These are phyloP conservation scores for Lagerstroemia speciosa DNA, from an alignment of 345 rosid genomes.

Conservation along the genomic window DNA sequence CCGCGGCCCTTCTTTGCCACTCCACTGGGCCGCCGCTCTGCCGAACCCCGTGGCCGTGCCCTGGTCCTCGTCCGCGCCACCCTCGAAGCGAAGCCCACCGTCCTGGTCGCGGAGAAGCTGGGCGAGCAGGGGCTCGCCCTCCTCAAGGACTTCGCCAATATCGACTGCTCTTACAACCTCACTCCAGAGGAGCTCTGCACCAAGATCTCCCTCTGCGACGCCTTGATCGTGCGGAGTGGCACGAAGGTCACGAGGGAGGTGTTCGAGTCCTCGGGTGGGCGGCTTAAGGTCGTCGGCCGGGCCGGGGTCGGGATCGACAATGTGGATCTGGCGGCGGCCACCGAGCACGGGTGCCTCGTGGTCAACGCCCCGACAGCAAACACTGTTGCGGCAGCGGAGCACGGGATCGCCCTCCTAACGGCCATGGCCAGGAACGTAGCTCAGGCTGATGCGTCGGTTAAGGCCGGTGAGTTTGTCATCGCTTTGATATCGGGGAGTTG, in stretches of 20 bases:
- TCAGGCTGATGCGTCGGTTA: slow-evolving; percentile 78
- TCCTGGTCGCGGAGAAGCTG: slow-evolving; percentile 79
- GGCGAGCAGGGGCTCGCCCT: slow-evolving; percentile 65
- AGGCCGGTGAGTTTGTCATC: slow-evolving; percentile 55
- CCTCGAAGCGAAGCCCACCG: slow-evolving; percentile 53
- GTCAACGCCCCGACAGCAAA: slow-evolving; percentile 93
- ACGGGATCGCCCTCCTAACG: slow-evolving; percentile 81
- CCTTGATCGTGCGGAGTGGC: slow-evolving; percentile 75
- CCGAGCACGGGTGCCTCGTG: slow-evolving; percentile 81
- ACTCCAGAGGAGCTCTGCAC: slow-evolving; percentile 78
- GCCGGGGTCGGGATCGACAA: slow-evolving; percentile 95
- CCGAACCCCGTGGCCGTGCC: slow-evolving; percentile 21
- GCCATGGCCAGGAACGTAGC: slow-evolving; percentile 89
- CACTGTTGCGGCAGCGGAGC: slow-evolving; percentile 90
- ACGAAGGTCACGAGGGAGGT: slow-evolving; percentile 75
- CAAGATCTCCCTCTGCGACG: slow-evolving; percentile 87
- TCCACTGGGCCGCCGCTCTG: slow-evolving; percentile 16
- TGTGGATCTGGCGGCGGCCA: slow-evolving; percentile 88
- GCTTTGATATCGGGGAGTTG: background rate
- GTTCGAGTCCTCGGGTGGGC: slow-evolving; percentile 67
- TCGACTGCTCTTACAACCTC: slow-evolving; percentile 76
- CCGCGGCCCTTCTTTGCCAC: slow-evolving; percentile 21
- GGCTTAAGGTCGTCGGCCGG: slow-evolving; percentile 84
- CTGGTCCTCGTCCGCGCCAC: slow-evolving; percentile 19
- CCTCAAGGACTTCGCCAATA: slow-evolving; percentile 51